Conservation (phyloP, 2,329 filamentous ascomycete species). For the Neospermospora avenae region DNA sequence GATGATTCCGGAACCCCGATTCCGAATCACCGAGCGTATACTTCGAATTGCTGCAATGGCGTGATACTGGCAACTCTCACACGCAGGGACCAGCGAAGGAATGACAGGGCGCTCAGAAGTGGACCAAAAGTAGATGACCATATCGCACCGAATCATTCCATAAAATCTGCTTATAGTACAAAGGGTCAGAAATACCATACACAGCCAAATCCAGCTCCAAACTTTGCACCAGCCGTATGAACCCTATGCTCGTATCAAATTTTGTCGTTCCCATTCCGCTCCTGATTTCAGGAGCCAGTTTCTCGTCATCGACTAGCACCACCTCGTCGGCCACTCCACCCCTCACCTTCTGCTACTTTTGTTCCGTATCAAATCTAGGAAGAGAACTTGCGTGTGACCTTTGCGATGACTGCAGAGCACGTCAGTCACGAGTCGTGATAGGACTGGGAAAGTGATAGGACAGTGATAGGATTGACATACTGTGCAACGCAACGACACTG, state of each 20-base stretch:
- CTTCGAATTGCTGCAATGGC: too few species aligned
- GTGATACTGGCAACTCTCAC: too few species aligned
- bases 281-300: neutral
- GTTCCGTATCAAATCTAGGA: slow-evolving; percentile 19
- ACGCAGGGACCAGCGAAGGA: too few species aligned
- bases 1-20: too few species aligned
- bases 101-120: too few species aligned
- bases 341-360: neutral
- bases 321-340: neutral
- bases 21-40: too few species aligned
- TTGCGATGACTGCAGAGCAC: slow-evolving; percentile 75
- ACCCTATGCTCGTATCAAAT: slow-evolving; percentile 11
- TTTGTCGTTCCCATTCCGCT: slow-evolving; percentile 4
- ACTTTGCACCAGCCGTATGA: slow-evolving; percentile 5
- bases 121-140: neutral
- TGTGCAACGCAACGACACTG: slow-evolving; percentile 94
- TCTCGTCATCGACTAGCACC: neutral
- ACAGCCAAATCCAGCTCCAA: neutral
- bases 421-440: neutral
- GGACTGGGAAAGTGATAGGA: too few species aligned
- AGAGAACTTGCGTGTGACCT: slow-evolving; percentile 86
- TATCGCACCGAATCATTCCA: slow-evolving; percentile 6
- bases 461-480: slow-evolving; percentile 56
- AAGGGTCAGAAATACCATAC: neutral
- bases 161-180: slow-evolving; percentile 14